Evolutionary conservation across 208 protist genomes (phyloP).

Genomic region (Leishmania tropica): DNA sequence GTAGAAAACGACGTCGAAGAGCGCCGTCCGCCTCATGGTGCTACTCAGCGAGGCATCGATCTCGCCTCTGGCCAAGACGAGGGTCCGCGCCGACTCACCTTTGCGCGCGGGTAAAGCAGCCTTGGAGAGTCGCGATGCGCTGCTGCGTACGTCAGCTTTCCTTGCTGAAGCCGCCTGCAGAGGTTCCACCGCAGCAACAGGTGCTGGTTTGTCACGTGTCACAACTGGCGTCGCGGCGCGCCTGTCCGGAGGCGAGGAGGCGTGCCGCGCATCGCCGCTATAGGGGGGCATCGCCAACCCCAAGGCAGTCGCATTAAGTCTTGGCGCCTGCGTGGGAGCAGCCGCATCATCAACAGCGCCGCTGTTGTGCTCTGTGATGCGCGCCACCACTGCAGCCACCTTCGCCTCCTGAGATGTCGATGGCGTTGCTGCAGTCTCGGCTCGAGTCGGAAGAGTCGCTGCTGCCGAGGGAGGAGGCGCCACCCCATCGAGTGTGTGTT

Average conservation of each 20-base stretch:
- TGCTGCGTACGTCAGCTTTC: background rate
- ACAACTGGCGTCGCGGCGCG: too few species aligned
- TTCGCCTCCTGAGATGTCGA: background rate
- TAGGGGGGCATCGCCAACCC: too few species aligned
- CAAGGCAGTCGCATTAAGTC: background rate
- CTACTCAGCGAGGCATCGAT: background rate
- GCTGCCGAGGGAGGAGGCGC: background rate
- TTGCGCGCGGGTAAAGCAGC: background rate
- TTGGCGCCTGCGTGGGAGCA: background rate
- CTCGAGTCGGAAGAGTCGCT: background rate
- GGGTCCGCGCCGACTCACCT: background rate
- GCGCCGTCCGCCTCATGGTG: conserved; percentile 1
- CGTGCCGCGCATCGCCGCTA: background rate
- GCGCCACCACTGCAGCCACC: background rate
- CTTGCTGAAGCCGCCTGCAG: background rate
- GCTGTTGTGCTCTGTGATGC: background rate
- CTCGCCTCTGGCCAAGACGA: background rate
- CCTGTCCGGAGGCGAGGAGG: background rate
- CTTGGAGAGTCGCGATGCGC: background rate
- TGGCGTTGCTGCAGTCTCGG: background rate
- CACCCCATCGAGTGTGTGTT: background rate
- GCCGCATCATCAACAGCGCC: background rate
- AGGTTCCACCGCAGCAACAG: background rate
- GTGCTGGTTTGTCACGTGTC: background rate
- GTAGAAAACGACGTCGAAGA: conserved; percentile 13